phyloP scores from a whole-genome alignment of 495 filamentous ascomycete genomes.

The Xeromyces bisporus region DNA sequence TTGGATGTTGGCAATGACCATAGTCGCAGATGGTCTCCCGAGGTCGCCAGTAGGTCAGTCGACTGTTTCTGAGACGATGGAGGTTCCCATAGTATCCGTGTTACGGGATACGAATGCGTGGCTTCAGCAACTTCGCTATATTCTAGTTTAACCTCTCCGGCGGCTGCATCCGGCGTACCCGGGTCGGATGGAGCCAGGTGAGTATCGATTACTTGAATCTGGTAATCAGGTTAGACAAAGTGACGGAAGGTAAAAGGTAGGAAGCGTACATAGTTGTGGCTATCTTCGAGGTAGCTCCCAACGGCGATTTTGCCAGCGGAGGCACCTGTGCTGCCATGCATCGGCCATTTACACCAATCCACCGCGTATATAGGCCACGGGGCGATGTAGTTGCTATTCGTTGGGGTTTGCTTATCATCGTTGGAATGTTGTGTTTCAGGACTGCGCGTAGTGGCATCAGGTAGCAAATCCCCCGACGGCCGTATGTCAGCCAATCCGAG shows the following conservation, averaged over 20 bases:
- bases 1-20: conserved; percentile 70
- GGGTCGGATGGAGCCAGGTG: conserved; percentile 50
- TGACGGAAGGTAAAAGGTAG: not conserved
- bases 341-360: conserved; percentile 99
- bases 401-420: conserved; percentile 34
- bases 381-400: conserved; percentile 79
- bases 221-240: conserved; percentile 6
- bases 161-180: conserved; percentile 44
- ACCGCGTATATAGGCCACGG: conserved; percentile 92
- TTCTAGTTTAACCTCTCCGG: conserved; percentile 64
- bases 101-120: conserved; percentile 94
- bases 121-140: conserved; percentile 94
- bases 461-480: conserved; percentile 54
- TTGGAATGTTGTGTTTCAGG: conserved; percentile 22
- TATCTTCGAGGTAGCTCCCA: conserved; percentile 93
- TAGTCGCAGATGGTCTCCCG: conserved; percentile 85
- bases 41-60: conserved; percentile 90
- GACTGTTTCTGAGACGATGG: conserved; percentile 93
- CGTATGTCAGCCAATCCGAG: conserved; percentile 84
- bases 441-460: conserved; percentile 44
- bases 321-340: conserved; percentile 43
- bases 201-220: conserved; percentile 98
- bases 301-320: conserved; percentile 83
- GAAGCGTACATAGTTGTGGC: conserved; percentile 76
- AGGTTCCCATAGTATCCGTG: conserved; percentile 90